phyloP scores from a whole-genome alignment of 306 rosid genomes.

The Rubus parviflorus region DNA sequence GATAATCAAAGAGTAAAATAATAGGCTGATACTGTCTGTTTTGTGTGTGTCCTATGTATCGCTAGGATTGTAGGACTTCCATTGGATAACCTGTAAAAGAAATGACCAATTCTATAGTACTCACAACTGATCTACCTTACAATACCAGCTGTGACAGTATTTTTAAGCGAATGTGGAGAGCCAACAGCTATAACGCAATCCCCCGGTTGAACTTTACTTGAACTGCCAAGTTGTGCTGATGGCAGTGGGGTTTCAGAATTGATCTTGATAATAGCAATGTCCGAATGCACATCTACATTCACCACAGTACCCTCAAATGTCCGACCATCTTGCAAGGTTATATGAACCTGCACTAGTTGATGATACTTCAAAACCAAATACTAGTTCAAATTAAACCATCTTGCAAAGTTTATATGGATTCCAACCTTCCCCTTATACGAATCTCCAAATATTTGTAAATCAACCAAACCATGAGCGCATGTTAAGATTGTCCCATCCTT shows the following conservation, averaged over 20 bases:
- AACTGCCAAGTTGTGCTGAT: constrained; percentile 73
- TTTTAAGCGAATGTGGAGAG: constrained; percentile 80
- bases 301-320: constrained; percentile 69
- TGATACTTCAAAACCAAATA: background rate
- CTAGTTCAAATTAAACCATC: background rate
- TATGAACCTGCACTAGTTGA: constrained; percentile 52
- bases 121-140: constrained; percentile 51
- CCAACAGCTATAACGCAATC: constrained; percentile 89
- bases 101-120: background rate
- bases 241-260: constrained; percentile 78
- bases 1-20: background rate
- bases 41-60: background rate
- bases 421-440: constrained; percentile 70
- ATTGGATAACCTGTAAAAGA: too few species aligned
- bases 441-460: constrained; percentile 48
- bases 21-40: background rate
- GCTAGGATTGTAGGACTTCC: background rate
- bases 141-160: constrained; percentile 89
- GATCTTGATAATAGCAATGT: constrained; percentile 78
- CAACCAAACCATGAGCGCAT: constrained; percentile 75
- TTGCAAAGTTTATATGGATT: background rate
- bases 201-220: constrained; percentile 82
- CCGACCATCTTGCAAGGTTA: constrained; percentile 89
- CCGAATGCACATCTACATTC: constrained; percentile 82
- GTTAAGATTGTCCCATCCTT: constrained; percentile 84